A percentile compares a stretch with the other conserved stretches of the same genome.
These are phyloP conservation scores for Solanum sejunctum DNA, from an alignment of 257 asterid genomes.

Conservation along the genomic window DNA sequence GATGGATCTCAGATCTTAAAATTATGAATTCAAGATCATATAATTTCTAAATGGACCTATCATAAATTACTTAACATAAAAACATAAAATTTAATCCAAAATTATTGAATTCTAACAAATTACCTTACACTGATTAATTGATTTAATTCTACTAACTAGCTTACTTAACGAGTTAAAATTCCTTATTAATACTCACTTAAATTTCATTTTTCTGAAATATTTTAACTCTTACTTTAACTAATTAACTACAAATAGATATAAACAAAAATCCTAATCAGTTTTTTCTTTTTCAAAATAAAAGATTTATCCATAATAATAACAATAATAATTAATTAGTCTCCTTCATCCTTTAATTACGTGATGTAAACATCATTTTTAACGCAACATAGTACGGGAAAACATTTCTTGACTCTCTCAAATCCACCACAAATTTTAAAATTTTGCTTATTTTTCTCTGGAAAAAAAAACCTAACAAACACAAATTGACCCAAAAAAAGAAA, in stretches of 20 bases:
- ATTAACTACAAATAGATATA: background rate
- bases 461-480: background rate
- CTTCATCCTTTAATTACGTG: background rate
- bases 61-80: background rate
- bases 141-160: background rate
- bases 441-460: background rate
- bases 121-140: background rate
- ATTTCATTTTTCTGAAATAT: background rate
- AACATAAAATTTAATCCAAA: background rate
- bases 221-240: background rate
- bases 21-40: background rate
- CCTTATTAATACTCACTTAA: background rate
- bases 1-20: background rate
- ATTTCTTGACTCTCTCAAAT: slow-evolving; percentile 14
- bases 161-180: background rate
- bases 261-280: background rate
- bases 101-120: background rate
- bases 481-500: background rate
- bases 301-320: background rate
- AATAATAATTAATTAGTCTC: background rate
- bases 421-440: background rate
- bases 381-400: slow-evolving; percentile 3
- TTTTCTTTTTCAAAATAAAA: background rate
- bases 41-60: background rate
- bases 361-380: slow-evolving; percentile 10